Base-by-base conservation (phyloP, 2,329 filamentous ascomycete genomes). In the Microcera coccophila region DNA sequence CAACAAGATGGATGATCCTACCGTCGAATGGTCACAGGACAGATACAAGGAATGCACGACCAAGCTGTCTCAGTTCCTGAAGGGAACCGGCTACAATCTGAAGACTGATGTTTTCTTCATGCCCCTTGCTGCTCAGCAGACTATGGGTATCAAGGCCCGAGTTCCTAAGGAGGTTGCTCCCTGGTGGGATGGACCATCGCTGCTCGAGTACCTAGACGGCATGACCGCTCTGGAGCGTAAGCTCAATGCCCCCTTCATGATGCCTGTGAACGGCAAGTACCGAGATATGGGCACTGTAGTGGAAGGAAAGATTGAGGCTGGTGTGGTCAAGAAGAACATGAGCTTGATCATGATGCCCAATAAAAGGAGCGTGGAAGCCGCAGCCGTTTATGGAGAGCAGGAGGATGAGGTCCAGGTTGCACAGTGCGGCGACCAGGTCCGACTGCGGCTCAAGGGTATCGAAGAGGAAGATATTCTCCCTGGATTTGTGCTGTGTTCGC, bases 1-100 rank as follows among this genome's bases (percentile, higher is more conserved):
- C 64, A 98, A 98, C 81, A 98, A 98, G 78, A 98, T 98, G 94
- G 93, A 98, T 63, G 93, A 98, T 64, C 75, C 85, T 10, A 98
- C 93, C 3, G 94, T 98, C 39, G 81, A 95, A 62, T 98, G 94
- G 94, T 93, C 87, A 41, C 82, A 96, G 58, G 87, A 87, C 31
- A 84, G 93, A 43, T 98, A 89, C 73, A 84, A 88, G 61, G 93
- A 98, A 70, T 98, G 93, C 68, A 90, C 83, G 3, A 83, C 83
- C 54, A 98, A 97, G 73, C 81, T 98, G 38, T 68, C 82, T 14
- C 79, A 84, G 54, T 97, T 95, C 75, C 72, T 98, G 50, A 95
- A 95, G 73, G 87, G 82, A 40, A 85, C 94, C 10, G 91, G 91
- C 19, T 97, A 95, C 74, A 95, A 95, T 70, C 76, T 90, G 28